These are phyloP conservation scores for Nicotiana paniculata DNA, from an alignment of 257 asterid genomes.

Conservation along the genomic window DNA sequence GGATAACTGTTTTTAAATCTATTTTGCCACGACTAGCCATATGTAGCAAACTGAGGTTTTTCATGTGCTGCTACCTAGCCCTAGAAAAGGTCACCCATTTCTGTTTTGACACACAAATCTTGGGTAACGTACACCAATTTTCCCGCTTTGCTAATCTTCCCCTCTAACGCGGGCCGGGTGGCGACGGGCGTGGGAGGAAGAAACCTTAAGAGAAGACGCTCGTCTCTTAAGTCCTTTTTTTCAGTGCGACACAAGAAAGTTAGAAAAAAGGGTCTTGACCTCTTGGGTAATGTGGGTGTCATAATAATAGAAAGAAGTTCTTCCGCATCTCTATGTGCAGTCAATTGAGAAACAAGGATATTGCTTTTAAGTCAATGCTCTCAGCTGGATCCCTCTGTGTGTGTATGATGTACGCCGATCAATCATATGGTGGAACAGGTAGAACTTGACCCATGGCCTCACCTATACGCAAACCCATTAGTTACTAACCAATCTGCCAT, in stretches of 20 bases:
- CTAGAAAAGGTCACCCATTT: background rate
- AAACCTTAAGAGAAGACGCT: too few species aligned
- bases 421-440: background rate
- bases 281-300: background rate
- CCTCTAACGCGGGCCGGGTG: too few species aligned
- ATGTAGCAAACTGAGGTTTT: background rate
- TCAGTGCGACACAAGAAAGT: too few species aligned
- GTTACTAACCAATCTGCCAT: background rate
- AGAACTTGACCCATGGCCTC: background rate
- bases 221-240: too few species aligned
- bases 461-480: background rate
- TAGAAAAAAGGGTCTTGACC: background rate
- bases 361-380: background rate
- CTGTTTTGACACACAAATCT: background rate
- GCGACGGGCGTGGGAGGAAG: too few species aligned
- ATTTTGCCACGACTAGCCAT: background rate
- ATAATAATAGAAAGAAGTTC: background rate
- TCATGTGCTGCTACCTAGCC: background rate
- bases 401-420: background rate
- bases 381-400: background rate
- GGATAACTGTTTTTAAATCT: too few species aligned
- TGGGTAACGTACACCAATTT: background rate
- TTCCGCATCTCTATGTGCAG: background rate
- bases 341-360: background rate
- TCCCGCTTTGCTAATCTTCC: too few species aligned